Evolutionary conservation across 2,329 filamentous ascomycete species (phyloP).

Genomic region (Lachnellula subtilissima): DNA sequence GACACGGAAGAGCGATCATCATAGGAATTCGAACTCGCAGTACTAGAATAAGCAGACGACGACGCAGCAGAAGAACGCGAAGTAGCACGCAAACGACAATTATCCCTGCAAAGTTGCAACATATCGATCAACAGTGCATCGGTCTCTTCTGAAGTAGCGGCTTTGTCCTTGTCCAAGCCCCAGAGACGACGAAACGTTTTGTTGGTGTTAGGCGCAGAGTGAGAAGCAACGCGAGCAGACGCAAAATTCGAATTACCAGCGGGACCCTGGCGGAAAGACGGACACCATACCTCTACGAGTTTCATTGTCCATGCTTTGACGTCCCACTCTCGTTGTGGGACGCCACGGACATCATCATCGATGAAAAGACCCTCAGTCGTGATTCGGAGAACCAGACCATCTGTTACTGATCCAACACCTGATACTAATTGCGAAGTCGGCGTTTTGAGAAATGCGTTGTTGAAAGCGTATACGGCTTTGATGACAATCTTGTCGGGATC

Average conservation of each 20-base stretch:
- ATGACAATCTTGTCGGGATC: slow-evolving; percentile 97
- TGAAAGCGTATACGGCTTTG: slow-evolving; percentile 87
- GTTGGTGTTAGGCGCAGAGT: slow-evolving; percentile 16
- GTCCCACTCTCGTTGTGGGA: slow-evolving; percentile 97
- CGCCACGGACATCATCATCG: slow-evolving; percentile 86
- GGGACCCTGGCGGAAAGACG: slow-evolving; percentile 48
- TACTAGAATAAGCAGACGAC: slow-evolving; percentile 40
- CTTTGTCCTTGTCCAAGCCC: slow-evolving; percentile 37
- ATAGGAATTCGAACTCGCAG: slow-evolving; percentile 25
- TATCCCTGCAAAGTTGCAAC: slow-evolving; percentile 59
- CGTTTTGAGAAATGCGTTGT: slow-evolving; percentile 81
- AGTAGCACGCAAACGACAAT: slow-evolving; percentile 48
- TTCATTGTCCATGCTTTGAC: slow-evolving; percentile 98
- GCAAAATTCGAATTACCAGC: slow-evolving; percentile 30
- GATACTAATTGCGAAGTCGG: slow-evolving; percentile 86
- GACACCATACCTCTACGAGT: slow-evolving; percentile 81
- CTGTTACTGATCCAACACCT: slow-evolving; percentile 78
- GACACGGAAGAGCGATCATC: slow-evolving; percentile 23
- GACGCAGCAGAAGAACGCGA: slow-evolving; percentile 37
- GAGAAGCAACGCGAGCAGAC: slow-evolving; percentile 37
- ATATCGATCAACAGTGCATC: slow-evolving; percentile 60
- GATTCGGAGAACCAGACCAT: slow-evolving; percentile 86
- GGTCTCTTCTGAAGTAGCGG: slow-evolving; percentile 55
- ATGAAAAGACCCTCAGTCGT: slow-evolving; percentile 94
- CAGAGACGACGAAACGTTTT: slow-evolving; percentile 31